Conservation (phyloP, 208 protist species). For the Lotmaria passim region DNA sequence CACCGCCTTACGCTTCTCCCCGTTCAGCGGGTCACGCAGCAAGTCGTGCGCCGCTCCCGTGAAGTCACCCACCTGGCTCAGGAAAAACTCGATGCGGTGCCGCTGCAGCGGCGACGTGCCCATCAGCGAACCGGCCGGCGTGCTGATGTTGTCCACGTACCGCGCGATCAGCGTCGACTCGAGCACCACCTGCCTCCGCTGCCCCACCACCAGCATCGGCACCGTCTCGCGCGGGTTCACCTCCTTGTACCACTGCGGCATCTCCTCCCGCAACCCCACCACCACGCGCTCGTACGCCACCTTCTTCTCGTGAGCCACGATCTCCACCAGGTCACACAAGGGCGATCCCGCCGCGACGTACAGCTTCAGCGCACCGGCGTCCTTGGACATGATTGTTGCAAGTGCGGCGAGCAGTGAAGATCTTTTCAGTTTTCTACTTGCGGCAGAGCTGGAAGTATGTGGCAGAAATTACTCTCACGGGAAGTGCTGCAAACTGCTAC, state of each 20-base stretch:
- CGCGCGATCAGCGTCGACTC: constrained; percentile 76
- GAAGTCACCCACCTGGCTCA: constrained; percentile 64
- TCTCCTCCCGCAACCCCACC: constrained; percentile 47
- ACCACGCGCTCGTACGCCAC: constrained; percentile 54
- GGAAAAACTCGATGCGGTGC: constrained; percentile 78
- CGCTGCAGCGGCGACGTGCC: constrained; percentile 53
- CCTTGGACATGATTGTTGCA: constrained; percentile 3
- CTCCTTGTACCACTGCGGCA: constrained; percentile 81
- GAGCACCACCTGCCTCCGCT: constrained; percentile 43
- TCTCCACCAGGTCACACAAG: constrained; percentile 72
- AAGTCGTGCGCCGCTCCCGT: constrained; percentile 50
- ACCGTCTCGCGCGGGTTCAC: constrained; percentile 80
- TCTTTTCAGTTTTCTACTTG: too few species aligned
- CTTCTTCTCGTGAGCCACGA: constrained; percentile 62
- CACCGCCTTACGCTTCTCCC: constrained; percentile 56
- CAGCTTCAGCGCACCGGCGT: constrained; percentile 50
- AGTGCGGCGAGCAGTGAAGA: background rate
- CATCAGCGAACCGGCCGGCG: constrained; percentile 38
- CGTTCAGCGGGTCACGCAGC: constrained; percentile 59
- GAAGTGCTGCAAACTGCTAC: background rate
- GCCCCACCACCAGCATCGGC: constrained; percentile 60
- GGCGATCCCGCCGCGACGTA: constrained; percentile 62
- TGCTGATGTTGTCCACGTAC: constrained; percentile 67
- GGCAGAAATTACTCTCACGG: too few species aligned
- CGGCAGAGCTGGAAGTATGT: too few species aligned